Conservation (phyloP, 169 alveolate genomes). For the Plasmodium yoelii region DNA sequence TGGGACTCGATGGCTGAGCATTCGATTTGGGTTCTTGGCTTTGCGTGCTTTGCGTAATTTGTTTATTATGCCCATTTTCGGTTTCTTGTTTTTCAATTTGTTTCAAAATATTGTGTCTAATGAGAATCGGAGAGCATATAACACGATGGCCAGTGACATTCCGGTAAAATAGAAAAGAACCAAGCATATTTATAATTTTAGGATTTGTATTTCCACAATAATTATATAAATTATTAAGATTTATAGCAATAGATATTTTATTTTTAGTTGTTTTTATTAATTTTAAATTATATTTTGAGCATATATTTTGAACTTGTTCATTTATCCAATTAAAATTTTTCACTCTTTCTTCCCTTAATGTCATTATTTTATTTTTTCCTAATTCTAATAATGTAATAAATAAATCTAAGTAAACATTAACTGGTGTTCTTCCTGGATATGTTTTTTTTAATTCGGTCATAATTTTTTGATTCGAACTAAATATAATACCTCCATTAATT, state of each 20-base stretch:
- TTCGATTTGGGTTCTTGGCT: not conserved
- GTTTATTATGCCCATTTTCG: not conserved
- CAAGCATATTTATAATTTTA: constrained; percentile 20
- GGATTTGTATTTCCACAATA: constrained; percentile 29
- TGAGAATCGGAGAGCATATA: constrained; percentile 62
- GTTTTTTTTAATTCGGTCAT: constrained; percentile 48
- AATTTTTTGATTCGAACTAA: constrained; percentile 17
- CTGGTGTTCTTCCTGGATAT: constrained; percentile 75
- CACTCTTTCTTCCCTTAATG: constrained; percentile 49
- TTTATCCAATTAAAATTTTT: constrained; percentile 51
- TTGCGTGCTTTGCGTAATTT: not conserved
- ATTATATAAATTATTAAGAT: constrained; percentile 39
- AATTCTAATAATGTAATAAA: constrained; percentile 66
- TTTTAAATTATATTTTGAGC: constrained; percentile 46
- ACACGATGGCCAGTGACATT: constrained; percentile 76
- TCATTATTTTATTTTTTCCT: constrained; percentile 59
- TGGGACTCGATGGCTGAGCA: no score
- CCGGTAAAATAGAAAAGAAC: constrained; percentile 70
- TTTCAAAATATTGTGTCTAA: not conserved
- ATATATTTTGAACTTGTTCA: not conserved
- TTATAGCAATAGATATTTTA: constrained; percentile 67
- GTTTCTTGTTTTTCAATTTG: not conserved
- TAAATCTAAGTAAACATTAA: constrained; percentile 69
- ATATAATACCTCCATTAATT: constrained; percentile 66
- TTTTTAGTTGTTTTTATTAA: constrained; percentile 65